Evolutionary conservation across 2,329 filamentous ascomycete genomes (phyloP), one percentile per base, ranked within the genome.

Genomic region (Lasiodiplodia sp.): DNA sequence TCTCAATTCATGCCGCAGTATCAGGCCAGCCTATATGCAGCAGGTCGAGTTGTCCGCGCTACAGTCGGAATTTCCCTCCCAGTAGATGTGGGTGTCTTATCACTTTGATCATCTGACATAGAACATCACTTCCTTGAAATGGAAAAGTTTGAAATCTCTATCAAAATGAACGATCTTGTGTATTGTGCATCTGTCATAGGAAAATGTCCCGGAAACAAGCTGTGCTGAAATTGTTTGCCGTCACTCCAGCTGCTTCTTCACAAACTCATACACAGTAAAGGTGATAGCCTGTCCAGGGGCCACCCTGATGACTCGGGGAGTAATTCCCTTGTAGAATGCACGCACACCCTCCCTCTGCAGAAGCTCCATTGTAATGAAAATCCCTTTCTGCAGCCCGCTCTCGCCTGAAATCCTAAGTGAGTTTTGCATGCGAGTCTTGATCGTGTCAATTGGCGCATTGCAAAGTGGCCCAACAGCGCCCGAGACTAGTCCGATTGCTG

Each of bases 181-280:
- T 34, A 34, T 34, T 34, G 31, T 11, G n/a, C 5, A 21, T n/a
- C 25, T 23, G 11, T 16, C 12, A 28, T 10, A 12, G 44, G 23
- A 11, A 51, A 21, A 18, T 25, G n/a, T 51, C n/a, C 49, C 47
- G 18, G 21, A n/a, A n/a, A 11, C 10, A 23, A 40, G 11, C 34
- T 14, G 21, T 1, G 3, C n/a, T 4, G 23, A 40, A 6, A 40
- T 12, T 16, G 3, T 4, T 25, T 7, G n/a, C 37, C 18, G 28
- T 5, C 31, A 31, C 37, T 28, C 40, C 3, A 64, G 60, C n/a
- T 34, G 38, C 4, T 21, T 38, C 40, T 64, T 64, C 49, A 64
- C 12, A 14, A 64, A 64, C 40, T 64, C 60, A 21, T 64, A 64
- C 34, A 64, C 60, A 5, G 60, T 64, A n/a, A 64, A 64, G 2